Evolutionary conservation across 2,329 filamentous ascomycete genomes (phyloP).

Genomic region (Aspergillus neotritici): DNA sequence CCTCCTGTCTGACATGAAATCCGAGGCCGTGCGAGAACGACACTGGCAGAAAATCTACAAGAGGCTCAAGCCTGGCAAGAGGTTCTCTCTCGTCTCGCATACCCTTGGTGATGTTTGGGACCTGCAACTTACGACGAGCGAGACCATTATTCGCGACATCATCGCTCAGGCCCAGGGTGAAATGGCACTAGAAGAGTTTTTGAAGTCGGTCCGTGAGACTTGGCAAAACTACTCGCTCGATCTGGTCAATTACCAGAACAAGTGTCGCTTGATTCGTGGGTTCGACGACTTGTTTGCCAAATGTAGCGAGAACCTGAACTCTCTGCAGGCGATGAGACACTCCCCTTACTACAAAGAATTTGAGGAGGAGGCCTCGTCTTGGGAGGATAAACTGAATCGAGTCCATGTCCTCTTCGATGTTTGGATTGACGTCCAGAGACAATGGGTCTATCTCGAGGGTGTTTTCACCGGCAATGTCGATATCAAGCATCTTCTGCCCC

Average conservation of each 20-base stretch:
- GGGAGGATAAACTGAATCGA: conserved; percentile 97
- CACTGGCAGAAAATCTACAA: conserved; percentile 99
- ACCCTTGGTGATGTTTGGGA: conserved; percentile 99
- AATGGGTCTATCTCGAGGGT: conserved; percentile 98
- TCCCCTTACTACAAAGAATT: conserved; percentile 99
- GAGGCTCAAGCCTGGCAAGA: conserved; percentile 81
- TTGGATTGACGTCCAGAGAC: conserved; percentile 99
- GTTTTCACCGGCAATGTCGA: conserved; percentile 98
- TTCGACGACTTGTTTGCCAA: conserved; percentile 99
- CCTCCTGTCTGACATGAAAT: conserved; percentile 83
- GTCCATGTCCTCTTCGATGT: conserved; percentile 98
- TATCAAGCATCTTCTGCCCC: conserved; percentile 94
- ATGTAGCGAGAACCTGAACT: conserved; percentile 96
- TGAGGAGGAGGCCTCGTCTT: conserved; percentile 89
- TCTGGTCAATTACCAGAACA: conserved; percentile 95
- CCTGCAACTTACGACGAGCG: conserved; percentile 79
- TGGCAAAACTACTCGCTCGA: conserved; percentile 96
- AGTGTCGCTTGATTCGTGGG: conserved; percentile 91
- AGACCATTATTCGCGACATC: conserved; percentile 83
- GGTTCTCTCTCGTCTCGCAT: conserved; percentile 90
- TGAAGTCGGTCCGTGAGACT: conserved; percentile 91
- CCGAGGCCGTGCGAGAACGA: conserved; percentile 89
- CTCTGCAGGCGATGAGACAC: conserved; percentile 95
- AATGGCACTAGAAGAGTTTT: conserved; percentile 95
- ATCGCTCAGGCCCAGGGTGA: conserved; percentile 95